Conservation (phyloP, 208 protist species). For the Naegleria gruberi region DNA sequence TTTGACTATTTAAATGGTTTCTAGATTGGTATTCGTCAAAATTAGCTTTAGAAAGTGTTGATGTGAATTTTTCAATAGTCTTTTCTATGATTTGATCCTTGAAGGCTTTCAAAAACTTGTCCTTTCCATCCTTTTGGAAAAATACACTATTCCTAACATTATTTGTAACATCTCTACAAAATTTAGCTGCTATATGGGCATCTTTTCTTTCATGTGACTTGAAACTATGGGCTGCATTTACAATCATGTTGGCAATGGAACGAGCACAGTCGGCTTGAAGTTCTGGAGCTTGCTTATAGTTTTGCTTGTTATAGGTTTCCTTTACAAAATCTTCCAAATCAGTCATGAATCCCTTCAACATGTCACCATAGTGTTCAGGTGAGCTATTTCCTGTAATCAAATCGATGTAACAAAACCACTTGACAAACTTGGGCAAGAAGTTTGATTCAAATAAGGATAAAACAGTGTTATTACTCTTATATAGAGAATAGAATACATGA, state of each 20-base stretch:
- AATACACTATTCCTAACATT: background rate
- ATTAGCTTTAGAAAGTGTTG: background rate
- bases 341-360: background rate
- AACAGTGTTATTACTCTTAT: background rate
- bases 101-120: background rate
- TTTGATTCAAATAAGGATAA: background rate
- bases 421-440: background rate
- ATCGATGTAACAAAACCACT: background rate
- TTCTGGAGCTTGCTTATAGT: background rate
- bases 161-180: background rate
- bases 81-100: background rate
- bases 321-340: background rate
- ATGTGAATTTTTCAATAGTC: background rate
- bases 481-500: background rate
- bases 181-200: background rate
- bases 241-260: background rate
- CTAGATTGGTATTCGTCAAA: background rate
- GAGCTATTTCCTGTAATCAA: background rate
- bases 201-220: background rate
- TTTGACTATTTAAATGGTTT: background rate
- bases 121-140: background rate
- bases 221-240: background rate
- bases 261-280: background rate
- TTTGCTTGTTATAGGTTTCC: too few relatives aligned
- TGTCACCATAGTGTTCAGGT: background rate